These are phyloP conservation scores for Globisporangium apiculatum DNA, from an alignment of 352 stramenopile species.

Conservation along the genomic window DNA sequence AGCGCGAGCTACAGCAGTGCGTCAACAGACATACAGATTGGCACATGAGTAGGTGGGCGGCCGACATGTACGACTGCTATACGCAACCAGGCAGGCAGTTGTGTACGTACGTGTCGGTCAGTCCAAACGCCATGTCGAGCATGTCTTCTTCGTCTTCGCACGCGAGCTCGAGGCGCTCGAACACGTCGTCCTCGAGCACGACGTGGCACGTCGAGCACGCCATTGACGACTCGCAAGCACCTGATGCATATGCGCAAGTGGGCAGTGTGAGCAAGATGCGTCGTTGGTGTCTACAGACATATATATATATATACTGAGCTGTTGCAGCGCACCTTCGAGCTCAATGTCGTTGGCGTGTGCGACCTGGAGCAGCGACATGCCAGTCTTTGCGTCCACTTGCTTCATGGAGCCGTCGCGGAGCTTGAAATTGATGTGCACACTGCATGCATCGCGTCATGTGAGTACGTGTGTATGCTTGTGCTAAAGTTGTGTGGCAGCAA, in stretches of 20 bases:
- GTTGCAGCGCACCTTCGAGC: constrained; percentile 69
- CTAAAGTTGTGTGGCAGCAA: background rate
- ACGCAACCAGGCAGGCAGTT: too few relatives aligned
- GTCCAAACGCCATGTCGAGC: constrained; percentile 98
- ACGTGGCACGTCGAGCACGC: constrained; percentile 99
- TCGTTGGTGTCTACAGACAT: background rate
- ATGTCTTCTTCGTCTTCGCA: constrained; percentile 99
- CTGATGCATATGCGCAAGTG: constrained; percentile 21
- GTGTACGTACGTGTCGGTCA: constrained; percentile 87
- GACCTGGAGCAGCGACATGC: constrained; percentile 88
- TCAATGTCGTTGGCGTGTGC: constrained; percentile 93
- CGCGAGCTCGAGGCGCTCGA: constrained; percentile 85
- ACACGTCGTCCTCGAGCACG: constrained; percentile 92
- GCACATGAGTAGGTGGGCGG: too few relatives aligned
- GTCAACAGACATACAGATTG: too few relatives aligned
- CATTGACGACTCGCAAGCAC: constrained; percentile 91
- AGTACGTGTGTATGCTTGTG: background rate
- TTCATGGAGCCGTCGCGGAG: constrained; percentile 51
- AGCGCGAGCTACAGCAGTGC: constrained; percentile 52
- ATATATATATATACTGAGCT: too few relatives aligned
- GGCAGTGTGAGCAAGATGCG: too few relatives aligned
- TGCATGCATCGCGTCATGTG: constrained; percentile 7
- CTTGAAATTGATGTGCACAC: constrained; percentile 74
- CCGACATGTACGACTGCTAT: background rate
- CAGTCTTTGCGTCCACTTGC: constrained; percentile 61